Evolutionary conservation across 2,329 filamentous ascomycete genomes (phyloP).

Genomic region (Ampelomyces quisqualis): DNA sequence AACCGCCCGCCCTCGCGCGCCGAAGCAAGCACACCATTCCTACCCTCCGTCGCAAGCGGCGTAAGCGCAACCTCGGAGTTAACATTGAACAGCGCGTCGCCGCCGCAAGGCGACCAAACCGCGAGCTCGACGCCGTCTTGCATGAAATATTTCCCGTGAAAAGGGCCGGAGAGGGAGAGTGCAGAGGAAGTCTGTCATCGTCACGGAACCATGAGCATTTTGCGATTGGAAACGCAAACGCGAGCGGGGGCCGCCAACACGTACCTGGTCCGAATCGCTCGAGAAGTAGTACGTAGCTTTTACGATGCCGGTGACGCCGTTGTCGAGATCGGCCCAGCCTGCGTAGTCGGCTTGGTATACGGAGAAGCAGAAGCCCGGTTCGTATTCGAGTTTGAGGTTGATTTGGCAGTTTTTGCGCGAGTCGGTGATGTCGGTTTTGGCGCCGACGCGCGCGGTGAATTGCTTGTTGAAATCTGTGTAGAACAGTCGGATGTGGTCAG

Average conservation of each 20-base stretch:
- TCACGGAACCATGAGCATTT: background rate
- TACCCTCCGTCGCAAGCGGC: conserved; percentile 20
- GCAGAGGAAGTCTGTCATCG: conserved; percentile 13
- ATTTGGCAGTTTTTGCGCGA: conserved; percentile 45
- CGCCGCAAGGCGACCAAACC: conserved; percentile 36
- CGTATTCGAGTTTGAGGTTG: conserved; percentile 37
- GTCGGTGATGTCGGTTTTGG: conserved; percentile 21
- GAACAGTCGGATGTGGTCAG: conserved; percentile 2
- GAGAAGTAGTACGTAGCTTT: conserved; percentile 43
- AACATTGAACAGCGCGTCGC: conserved; percentile 33
- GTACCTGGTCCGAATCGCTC: conserved; percentile 32
- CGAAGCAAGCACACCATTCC: conserved; percentile 28
- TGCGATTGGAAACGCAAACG: background rate
- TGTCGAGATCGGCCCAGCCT: conserved; percentile 40
- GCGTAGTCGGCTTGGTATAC: conserved; percentile 40
- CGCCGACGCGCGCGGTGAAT: conserved; percentile 37
- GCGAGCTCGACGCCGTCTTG: conserved; percentile 42
- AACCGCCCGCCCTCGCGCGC: conserved; percentile 31
- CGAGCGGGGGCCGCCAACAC: background rate
- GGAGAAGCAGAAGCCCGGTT: conserved; percentile 41
- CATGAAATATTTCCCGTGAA: conserved; percentile 48
- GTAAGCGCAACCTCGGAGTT: conserved; percentile 35
- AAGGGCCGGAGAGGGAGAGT: conserved; percentile 44
- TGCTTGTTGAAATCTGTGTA: conserved; percentile 32
- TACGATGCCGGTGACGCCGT: conserved; percentile 38